phyloP scores from a whole-genome alignment of 805 yeast genomes.

The Candida namnaoensis region DNA sequence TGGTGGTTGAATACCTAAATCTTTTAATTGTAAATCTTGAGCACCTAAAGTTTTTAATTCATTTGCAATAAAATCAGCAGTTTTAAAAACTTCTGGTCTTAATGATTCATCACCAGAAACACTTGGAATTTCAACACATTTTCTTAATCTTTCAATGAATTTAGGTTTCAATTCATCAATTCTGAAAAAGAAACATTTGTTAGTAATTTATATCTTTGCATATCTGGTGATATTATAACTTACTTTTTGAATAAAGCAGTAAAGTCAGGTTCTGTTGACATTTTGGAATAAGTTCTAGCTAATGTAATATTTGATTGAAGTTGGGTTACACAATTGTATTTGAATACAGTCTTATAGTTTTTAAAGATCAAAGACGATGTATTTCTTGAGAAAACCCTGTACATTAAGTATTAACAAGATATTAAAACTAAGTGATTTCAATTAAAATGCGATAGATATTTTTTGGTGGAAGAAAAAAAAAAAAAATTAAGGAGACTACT shows the following conservation, averaged over 20 bases:
- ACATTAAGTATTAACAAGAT: too few relatives aligned
- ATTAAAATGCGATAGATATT: too few relatives aligned
- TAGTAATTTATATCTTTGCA: too few relatives aligned
- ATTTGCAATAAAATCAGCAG: constrained; percentile 72
- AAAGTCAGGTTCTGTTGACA: constrained; percentile 2
- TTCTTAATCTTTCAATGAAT: constrained; percentile 61
- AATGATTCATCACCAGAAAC: constrained; percentile 86
- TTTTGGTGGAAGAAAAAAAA: too few relatives aligned
- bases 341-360: too few relatives aligned
- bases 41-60: constrained; percentile 74
- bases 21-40: constrained; percentile 70
- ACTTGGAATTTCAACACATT: constrained; percentile 92
- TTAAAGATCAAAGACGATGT: too few relatives aligned
- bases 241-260: constrained; percentile 8
- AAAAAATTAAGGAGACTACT: too few relatives aligned
- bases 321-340: too few relatives aligned
- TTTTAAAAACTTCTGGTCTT: constrained; percentile 83
- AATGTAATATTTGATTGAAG: too few relatives aligned
- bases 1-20: constrained; percentile 87
- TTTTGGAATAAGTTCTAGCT: neutral
- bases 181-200: constrained; percentile 21
- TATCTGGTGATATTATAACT: neutral
- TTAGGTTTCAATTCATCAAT: constrained; percentile 69
- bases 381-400: too few relatives aligned
- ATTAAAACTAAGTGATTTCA: too few relatives aligned